Evolutionary conservation across 305 asterid genomes (phyloP).

Genomic region (Galium porrigens): DNA sequence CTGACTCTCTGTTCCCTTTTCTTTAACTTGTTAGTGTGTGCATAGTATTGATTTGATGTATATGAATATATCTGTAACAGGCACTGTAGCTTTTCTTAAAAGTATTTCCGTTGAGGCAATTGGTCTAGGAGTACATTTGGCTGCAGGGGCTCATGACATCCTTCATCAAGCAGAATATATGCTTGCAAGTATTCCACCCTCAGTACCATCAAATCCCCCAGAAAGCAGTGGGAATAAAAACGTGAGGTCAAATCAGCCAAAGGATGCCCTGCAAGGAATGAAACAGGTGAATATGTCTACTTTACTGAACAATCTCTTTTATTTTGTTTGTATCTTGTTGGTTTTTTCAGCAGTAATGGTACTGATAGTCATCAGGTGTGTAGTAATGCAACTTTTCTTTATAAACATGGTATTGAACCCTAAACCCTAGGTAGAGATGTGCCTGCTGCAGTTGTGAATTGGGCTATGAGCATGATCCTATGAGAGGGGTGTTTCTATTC

Average conservation of each 20-base stretch:
- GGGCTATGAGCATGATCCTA: background rate
- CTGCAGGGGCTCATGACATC: conserved; percentile 86
- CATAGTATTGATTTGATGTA: background rate
- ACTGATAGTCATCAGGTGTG: background rate
- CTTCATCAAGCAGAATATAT: conserved; percentile 86
- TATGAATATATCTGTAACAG: conserved; percentile 26
- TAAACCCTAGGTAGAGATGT: background rate
- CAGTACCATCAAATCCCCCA: conserved; percentile 58
- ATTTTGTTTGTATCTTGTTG: background rate
- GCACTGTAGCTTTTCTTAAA: conserved; percentile 77
- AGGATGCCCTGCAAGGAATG: conserved; percentile 83
- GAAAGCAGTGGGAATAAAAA: conserved; percentile 40
- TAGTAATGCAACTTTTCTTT: background rate
- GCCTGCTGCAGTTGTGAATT: background rate
- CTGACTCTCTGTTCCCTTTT: background rate
- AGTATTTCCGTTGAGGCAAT: conserved; percentile 93
- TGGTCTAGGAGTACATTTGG: conserved; percentile 90
- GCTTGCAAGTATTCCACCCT: conserved; percentile 73
- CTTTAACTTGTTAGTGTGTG: background rate
- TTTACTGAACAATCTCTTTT: background rate
- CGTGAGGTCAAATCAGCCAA: conserved; percentile 84
- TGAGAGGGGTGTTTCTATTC: background rate
- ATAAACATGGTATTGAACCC: background rate
- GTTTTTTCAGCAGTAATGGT: background rate
- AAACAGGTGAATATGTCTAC: conserved; percentile 51